Conservation (phyloP, 2,329 filamentous ascomycete genomes). For the Phyllosticta citriasiana region DNA sequence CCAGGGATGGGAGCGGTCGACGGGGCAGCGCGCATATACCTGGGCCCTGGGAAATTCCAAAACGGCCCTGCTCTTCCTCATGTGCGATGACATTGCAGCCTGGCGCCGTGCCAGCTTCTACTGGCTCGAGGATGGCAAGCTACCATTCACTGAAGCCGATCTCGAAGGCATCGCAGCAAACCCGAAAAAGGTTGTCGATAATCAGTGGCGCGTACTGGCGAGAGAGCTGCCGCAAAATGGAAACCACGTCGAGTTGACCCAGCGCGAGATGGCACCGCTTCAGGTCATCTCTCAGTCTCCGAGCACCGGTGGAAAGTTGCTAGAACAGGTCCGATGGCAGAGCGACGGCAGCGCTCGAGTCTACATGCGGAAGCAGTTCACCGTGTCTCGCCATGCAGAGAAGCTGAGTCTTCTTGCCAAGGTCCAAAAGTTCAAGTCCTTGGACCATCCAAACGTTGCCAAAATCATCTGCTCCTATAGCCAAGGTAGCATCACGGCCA, state of each 20-base stretch:
- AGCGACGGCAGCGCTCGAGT: conserved; percentile 25
- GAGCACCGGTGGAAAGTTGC: conserved; percentile 18
- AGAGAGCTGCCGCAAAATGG: conserved; percentile 29
- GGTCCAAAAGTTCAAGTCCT: conserved; percentile 27
- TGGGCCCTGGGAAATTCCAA: conserved; percentile 31
- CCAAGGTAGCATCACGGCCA: conserved; percentile 27
- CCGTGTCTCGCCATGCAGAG: conserved; percentile 24
- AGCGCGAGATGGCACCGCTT: conserved; percentile 27
- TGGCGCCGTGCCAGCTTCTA: conserved; percentile 29
- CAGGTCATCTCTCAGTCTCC: conserved; percentile 21
- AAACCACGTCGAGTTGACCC: conserved; percentile 26
- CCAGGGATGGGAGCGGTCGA: conserved; percentile 25
- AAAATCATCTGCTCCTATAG: conserved; percentile 29
- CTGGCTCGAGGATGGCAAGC: conserved; percentile 24
- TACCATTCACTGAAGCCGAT: conserved; percentile 28
- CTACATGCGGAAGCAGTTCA: conserved; percentile 28
- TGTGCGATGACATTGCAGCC: conserved; percentile 30
- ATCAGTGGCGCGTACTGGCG: conserved; percentile 31
- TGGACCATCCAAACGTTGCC: conserved; percentile 29
- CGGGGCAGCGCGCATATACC: conserved; percentile 28
- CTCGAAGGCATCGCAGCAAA: conserved; percentile 29
- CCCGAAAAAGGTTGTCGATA: conserved; percentile 27
- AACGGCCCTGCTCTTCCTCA: conserved; percentile 27
- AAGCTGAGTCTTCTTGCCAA: conserved; percentile 27
- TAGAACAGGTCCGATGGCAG: conserved; percentile 26